phyloP scores from a whole-genome alignment of 1,284 basidiomycete genomes.

The Marasmius fiardii region DNA sequence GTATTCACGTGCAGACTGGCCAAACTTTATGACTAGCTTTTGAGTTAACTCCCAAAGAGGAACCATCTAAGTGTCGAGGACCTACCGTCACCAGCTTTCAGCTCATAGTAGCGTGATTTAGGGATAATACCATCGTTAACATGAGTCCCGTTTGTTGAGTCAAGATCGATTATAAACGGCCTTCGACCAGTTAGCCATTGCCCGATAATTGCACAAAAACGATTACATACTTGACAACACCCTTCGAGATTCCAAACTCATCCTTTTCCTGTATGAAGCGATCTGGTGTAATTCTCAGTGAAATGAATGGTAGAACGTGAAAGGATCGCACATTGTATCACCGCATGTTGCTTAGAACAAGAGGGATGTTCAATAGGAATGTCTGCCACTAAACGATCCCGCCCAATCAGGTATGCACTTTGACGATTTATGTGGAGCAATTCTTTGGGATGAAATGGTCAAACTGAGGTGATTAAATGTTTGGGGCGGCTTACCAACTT shows the following conservation, averaged over 20 bases:
- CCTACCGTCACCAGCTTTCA: conserved; percentile 82
- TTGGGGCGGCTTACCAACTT: conserved; percentile 47
- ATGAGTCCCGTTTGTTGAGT: conserved; percentile 92
- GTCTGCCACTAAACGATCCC: conserved; percentile 87
- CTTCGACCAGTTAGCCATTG: conserved; percentile 35
- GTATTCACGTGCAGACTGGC: conserved; percentile 84
- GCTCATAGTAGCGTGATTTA: conserved; percentile 86
- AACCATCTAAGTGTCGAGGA: conserved; percentile 2
- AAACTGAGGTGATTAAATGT: background rate
- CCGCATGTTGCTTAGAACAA: conserved; percentile 98
- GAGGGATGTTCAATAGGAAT: conserved; percentile 94
- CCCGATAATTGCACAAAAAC: conserved; percentile 2
- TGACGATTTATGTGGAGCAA: conserved; percentile 89
- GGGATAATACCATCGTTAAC: conserved; percentile 91
- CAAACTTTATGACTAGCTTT: conserved; percentile 83
- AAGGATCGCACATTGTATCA: conserved; percentile 75
- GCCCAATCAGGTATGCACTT: conserved; percentile 91
- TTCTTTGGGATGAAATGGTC: conserved; percentile 44
- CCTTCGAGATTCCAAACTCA: conserved; percentile 81
- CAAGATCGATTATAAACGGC: conserved; percentile 95
- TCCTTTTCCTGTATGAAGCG: conserved; percentile 84
- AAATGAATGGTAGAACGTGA: background rate
- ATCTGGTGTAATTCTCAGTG: conserved; percentile 37
- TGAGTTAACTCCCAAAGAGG: conserved; percentile 1
- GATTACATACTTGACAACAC: conserved; percentile 70